Evolutionary conservation across 129 eudicot species (phyloP).

Genomic region (Dittrichia graveolens): DNA sequence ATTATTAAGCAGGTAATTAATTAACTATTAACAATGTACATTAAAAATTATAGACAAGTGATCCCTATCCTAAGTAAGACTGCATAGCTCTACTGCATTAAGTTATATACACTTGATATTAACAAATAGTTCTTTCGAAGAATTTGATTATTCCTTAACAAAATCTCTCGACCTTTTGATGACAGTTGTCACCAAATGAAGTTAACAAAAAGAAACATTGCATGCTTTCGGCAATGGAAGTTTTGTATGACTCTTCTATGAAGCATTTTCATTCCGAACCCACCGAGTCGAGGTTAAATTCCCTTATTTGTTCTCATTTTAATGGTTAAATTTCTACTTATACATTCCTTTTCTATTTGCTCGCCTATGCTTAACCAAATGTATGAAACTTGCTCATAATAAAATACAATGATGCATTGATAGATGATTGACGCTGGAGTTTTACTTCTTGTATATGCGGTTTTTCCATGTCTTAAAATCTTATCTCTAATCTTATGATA

Average conservation of each 20-base stretch:
- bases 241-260: background rate
- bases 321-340: background rate
- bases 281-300: background rate
- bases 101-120: too few relatives aligned
- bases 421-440: background rate
- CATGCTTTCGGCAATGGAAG: slow-evolving; percentile 8
- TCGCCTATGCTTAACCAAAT: background rate
- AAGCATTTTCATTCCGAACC: background rate
- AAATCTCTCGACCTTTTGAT: background rate
- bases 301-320: background rate
- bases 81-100: too few relatives aligned
- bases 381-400: background rate
- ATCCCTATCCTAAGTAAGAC: too few relatives aligned
- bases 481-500: background rate
- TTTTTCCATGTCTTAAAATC: background rate
- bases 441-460: background rate
- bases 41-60: too few relatives aligned
- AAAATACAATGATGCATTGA: background rate
- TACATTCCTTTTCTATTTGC: background rate
- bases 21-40: background rate
- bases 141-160: background rate
- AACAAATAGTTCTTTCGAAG: background rate
- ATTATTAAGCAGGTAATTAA: background rate
- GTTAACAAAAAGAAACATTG: slow-evolving; percentile 3
- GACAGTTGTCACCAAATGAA: background rate